Evolutionary conservation across 768 basidiomycete species (phyloP).

Genomic region (Mycena galopus): DNA sequence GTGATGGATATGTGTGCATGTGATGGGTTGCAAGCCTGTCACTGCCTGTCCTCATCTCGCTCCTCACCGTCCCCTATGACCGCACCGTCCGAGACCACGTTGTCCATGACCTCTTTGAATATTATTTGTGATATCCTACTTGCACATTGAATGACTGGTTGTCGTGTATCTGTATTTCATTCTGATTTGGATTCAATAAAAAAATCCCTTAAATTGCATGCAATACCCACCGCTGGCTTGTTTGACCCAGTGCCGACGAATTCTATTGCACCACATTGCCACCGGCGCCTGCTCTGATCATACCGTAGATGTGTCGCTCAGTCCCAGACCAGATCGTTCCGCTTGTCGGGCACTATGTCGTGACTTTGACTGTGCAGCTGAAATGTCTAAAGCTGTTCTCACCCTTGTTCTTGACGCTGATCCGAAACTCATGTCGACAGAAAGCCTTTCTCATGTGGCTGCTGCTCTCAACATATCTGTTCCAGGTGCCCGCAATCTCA

Average conservation of each 20-base stretch:
- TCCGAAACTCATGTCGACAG: neutral
- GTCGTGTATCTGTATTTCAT: slow-evolving; percentile 3
- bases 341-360: neutral
- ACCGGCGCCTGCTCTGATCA: neutral
- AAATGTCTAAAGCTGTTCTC: slow-evolving; percentile 2
- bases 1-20: neutral
- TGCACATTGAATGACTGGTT: neutral
- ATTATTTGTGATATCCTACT: neutral
- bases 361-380: neutral
- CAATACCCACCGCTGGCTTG: neutral
- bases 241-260: neutral
- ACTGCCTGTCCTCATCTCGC: neutral
- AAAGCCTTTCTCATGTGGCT: neutral
- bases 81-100: neutral
- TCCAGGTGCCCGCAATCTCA: neutral
- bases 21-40: neutral
- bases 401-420: neutral
- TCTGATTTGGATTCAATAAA: neutral
- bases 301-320: neutral
- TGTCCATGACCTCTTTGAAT: neutral
- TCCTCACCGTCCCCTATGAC: neutral
- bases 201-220: neutral
- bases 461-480: slow-evolving; percentile 1
- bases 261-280: neutral
- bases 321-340: neutral